phyloP scores from a whole-genome alignment of 1,284 basidiomycete species.

The Naganishia albida region DNA sequence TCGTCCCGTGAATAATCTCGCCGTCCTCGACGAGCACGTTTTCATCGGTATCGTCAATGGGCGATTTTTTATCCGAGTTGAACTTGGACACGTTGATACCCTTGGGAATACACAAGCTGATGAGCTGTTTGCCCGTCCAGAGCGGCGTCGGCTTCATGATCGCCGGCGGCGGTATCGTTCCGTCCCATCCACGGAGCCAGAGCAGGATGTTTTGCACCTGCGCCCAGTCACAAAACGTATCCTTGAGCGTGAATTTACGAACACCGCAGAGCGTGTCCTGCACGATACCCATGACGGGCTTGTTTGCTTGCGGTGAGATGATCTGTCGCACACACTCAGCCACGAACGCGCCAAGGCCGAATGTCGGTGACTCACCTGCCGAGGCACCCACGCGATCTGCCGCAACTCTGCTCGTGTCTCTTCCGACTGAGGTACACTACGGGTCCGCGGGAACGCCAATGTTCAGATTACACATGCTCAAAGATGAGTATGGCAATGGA shows the following conservation, averaged over 20 bases:
- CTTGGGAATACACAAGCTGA: constrained; percentile 88
- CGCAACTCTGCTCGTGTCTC: constrained; percentile 97
- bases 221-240: constrained; percentile 89
- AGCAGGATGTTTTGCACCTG: constrained; percentile 95
- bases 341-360: constrained; percentile 24
- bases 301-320: constrained; percentile 98
- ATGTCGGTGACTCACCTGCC: constrained; percentile 66
- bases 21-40: constrained; percentile 98
- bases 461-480: constrained; percentile 8
- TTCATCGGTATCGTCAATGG: constrained; percentile 83
- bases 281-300: constrained; percentile 99
- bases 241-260: constrained; percentile 94
- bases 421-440: constrained; percentile 92
- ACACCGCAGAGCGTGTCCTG: constrained; percentile 98
- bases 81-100: constrained; percentile 86
- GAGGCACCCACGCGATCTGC: constrained; percentile 99
- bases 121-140: constrained; percentile 97
- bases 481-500: background rate
- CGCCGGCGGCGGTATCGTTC: constrained; percentile 84
- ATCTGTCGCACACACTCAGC: constrained; percentile 62
- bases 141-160: constrained; percentile 96
- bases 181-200: constrained; percentile 98
- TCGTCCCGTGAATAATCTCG: constrained; percentile 90
- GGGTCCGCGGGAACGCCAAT: constrained; percentile 25
- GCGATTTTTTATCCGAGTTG: constrained; percentile 73